These are phyloP conservation scores for Clarireedia paspali DNA, from an alignment of 2,329 filamentous ascomycete genomes.

Conservation along the genomic window DNA sequence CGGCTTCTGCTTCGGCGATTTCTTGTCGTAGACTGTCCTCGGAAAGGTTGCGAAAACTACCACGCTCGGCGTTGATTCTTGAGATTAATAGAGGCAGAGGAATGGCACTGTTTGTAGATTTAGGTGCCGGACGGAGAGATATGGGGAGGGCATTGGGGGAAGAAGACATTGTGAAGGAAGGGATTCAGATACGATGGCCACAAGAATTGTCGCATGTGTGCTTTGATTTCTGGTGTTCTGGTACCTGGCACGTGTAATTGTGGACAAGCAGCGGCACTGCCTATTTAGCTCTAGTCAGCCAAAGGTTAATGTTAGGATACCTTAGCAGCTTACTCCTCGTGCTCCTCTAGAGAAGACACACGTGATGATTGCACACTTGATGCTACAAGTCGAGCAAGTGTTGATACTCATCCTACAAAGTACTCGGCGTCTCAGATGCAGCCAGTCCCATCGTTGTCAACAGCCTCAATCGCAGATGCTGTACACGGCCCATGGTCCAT, in stretches of 20 bases:
- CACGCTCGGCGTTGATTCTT: constrained; percentile 71
- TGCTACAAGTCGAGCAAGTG: no score
- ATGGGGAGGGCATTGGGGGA: constrained; percentile 41
- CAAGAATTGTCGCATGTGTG: neutral
- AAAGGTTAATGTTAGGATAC: no score
- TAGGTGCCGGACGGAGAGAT: constrained; percentile 57
- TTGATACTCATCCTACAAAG: no score
- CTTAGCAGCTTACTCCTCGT: no score
- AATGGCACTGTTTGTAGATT: constrained; percentile 44
- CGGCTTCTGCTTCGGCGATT: constrained; percentile 40
- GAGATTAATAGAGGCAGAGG: constrained; percentile 67
- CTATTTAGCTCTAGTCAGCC: no score
- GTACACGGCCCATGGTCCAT: no score
- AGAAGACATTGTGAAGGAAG: constrained; percentile 16
- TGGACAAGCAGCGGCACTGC: no score
- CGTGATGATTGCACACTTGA: no score
- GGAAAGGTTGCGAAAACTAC: constrained; percentile 73
- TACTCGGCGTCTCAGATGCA: neutral
- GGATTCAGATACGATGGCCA: neutral
- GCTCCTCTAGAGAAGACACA: no score
- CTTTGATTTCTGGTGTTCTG: no score
- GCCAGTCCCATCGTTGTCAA: neutral
- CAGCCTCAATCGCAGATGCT: no score
- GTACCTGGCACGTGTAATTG: no score
- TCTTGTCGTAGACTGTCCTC: constrained; percentile 66